Evolutionary conservation across 1,284 basidiomycete species (phyloP), one percentile per base, ranked within the genome.

Genomic region (Anthracocystis setariae): DNA sequence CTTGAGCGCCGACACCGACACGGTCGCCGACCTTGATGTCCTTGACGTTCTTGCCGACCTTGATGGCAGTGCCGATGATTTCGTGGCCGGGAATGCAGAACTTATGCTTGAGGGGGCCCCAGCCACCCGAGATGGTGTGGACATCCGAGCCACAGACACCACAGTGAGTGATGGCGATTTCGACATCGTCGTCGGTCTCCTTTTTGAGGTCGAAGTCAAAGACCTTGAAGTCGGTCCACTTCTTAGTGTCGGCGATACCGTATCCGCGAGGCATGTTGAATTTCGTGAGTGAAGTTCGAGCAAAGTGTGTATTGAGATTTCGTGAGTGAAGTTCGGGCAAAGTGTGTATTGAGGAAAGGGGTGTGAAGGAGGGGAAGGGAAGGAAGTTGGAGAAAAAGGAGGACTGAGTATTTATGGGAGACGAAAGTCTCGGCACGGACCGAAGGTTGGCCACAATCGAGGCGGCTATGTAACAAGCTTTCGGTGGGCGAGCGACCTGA

Each of bases 1-100:
- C 85, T 78, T 88, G 87, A 2, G 89, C 88, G 23, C 89, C 89
- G 15, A 90, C 88, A 56, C 89, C 89, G 59, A 87, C 89, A 17
- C 88, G 84, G 77, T 90, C 87, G 48, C 89, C 89, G 40, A 87
- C 85, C 75, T 88, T 88, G 84, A 89, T 85, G 54, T 84, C 85
- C 33, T 84, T 85, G 49, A 89, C 88, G 52, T 87, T 86, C 44
- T 71, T 75, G 46, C 79, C 79, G 25, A 81, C 79, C 60, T 72
- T 63, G 66, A 73, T 74, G 21, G 87, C 88, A 10, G 83, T 84
- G n/a, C 89, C 89, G 54, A 88, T 84, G 66, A 90, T 89, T 81
- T 90, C 89, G 80, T 90, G 89, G 32, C 86, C 85, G 7, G 84
- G 84, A 58, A 83, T 80, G 68, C 83, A 83, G 70, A 83, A 84